Evolutionary conservation across 495 filamentous ascomycete species (phyloP).

Genomic region (Rhypophila decipiens): DNA sequence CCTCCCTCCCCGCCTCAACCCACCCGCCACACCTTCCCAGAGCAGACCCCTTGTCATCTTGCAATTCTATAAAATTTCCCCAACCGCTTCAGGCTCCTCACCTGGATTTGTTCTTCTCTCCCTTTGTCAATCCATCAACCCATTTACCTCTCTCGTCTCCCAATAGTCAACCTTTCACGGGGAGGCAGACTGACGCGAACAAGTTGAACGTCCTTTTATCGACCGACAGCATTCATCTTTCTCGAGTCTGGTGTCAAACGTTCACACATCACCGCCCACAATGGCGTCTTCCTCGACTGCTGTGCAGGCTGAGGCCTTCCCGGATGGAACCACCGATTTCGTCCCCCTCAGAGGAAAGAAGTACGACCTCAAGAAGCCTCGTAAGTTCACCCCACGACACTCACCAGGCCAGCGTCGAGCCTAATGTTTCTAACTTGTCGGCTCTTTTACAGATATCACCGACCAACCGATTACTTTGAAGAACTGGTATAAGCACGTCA

Average conservation of each 20-base stretch:
- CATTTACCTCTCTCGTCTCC: constrained; percentile 2
- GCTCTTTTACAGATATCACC: constrained; percentile 36
- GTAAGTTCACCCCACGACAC: constrained; percentile 7
- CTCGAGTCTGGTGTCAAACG: constrained; percentile 9
- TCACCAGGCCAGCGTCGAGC: neutral
- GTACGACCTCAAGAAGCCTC: constrained; percentile 43
- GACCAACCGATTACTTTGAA: constrained; percentile 64
- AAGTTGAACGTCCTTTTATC: constrained; percentile 3
- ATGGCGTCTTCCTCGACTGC: constrained; percentile 41
- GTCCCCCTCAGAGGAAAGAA: constrained; percentile 38
- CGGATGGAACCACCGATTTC: constrained; percentile 44
- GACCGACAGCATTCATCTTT: constrained; percentile 1
- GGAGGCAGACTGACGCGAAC: constrained; percentile 1
- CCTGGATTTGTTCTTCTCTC: too few relatives aligned
- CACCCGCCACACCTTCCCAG: neutral
- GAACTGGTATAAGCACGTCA: constrained; percentile 92
- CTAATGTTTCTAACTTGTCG: constrained; percentile 2
- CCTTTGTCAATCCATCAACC: too few relatives aligned
- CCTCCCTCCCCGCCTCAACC: constrained; percentile 12
- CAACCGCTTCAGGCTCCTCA: constrained; percentile 3
- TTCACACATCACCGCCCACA: constrained; percentile 9
- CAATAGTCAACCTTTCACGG: neutral
- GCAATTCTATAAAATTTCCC: constrained; percentile 20
- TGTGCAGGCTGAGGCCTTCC: constrained; percentile 32
- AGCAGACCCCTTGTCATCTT: constrained; percentile 9